phyloP scores from a whole-genome alignment of 306 rosid species.

The Fragaria iinumae region DNA sequence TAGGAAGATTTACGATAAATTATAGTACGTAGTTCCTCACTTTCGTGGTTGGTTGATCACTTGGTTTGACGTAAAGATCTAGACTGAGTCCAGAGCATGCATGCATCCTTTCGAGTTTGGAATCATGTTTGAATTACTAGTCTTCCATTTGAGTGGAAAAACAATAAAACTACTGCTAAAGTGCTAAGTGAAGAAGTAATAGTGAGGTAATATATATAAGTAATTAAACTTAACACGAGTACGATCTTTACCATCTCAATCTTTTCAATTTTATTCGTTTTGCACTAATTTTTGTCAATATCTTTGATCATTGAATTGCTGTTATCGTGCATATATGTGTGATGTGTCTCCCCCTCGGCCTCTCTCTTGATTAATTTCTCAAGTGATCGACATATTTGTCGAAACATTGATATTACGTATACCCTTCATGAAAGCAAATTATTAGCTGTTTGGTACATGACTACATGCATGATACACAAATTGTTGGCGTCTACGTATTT shows the following conservation, averaged over 20 bases:
- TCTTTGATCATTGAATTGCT: too few relatives aligned
- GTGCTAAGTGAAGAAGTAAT: not conserved
- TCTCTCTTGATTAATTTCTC: too few relatives aligned
- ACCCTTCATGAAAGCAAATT: not conserved
- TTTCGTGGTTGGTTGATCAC: conserved; percentile 8
- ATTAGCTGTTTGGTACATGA: too few relatives aligned
- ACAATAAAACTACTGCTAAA: not conserved
- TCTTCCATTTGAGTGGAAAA: not conserved
- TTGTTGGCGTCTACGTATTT: not conserved
- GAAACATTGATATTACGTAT: too few relatives aligned
- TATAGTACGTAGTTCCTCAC: not conserved
- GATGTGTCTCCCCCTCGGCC: too few relatives aligned
- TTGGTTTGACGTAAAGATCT: not conserved
- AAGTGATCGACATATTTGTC: too few relatives aligned
- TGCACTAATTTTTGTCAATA: too few relatives aligned
- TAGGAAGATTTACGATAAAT: not conserved
- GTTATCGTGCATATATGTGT: too few relatives aligned
- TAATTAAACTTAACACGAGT: too few relatives aligned
- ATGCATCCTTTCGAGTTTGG: not conserved
- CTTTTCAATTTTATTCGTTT: too few relatives aligned
- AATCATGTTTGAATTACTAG: not conserved
- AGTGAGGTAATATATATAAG: not conserved
- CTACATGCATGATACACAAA: not conserved
- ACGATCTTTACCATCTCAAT: too few relatives aligned
- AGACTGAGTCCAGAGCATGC: not conserved